Percentiles rank a stretch among this genome's conserved stretches.
These are phyloP conservation scores for Carnegiea gigantea DNA, from an alignment of 179 eudicot species.

Conservation along the genomic window DNA sequence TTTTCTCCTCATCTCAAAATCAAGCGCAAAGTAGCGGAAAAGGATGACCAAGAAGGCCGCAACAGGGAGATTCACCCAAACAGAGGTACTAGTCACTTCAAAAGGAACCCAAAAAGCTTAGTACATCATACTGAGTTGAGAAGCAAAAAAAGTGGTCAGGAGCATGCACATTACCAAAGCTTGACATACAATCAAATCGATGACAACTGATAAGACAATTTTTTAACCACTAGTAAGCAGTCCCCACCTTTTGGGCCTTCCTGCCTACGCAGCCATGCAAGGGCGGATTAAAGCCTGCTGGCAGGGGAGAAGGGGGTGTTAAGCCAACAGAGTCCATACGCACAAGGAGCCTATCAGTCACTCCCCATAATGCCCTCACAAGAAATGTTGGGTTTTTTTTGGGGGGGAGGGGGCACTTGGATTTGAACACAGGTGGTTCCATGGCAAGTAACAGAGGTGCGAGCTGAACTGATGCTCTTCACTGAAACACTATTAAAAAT, in stretches of 20 bases:
- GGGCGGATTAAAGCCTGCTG: no score
- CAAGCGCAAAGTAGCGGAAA: slow-evolving; percentile 74
- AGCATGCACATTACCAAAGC: background rate
- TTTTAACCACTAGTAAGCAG: background rate
- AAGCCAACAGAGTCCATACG: no score
- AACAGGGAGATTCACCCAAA: slow-evolving; percentile 85
- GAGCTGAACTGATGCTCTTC: no score
- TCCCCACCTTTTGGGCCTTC: background rate
- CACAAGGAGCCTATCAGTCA: no score
- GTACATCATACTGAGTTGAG: background rate
- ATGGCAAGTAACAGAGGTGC: no score
- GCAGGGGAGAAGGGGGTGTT: no score
- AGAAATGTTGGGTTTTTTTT: no score
- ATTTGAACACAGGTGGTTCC: no score
- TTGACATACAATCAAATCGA: background rate
- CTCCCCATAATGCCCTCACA: no score
- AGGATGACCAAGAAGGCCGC: slow-evolving; percentile 60
- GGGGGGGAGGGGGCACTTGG: no score
- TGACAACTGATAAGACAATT: background rate
- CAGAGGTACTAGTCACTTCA: slow-evolving; percentile 96
- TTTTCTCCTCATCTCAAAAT: slow-evolving; percentile 77
- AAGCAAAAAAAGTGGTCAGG: background rate
- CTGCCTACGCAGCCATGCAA: no score
- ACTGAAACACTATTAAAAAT: no score
- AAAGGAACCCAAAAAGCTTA: slow-evolving; percentile 20